Evolutionary conservation across 2,329 filamentous ascomycete genomes (phyloP), one percentile per base, ranked within the genome.

Genomic region (Colletotrichum melonis): DNA sequence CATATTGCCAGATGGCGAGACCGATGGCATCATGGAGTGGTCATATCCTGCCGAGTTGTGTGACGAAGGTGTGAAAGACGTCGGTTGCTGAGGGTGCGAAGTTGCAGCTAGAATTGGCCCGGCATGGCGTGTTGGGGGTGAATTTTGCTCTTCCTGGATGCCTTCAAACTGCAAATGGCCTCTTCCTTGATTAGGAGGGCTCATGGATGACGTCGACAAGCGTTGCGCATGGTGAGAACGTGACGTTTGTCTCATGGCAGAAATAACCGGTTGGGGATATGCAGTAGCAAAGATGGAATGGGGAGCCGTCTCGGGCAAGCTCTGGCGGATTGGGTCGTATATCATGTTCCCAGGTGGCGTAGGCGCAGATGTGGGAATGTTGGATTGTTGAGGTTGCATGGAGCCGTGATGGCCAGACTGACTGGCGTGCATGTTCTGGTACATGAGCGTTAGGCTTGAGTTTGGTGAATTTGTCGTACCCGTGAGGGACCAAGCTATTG

Each of bases 391-490:
- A 7, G 32, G 59, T n/a, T 69, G 68, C n/a, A 64, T n/a, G 6
- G 56, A 55, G 1, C 6, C 24, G 6, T 67, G 67, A n/a, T 75
- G 68, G 24, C 35, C 49, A 19, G 64, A 26, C 14, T 76, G 75
- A 77, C 78, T 78, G 28, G 52, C 77, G 69, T 26, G 84, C 83
- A 69, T 87, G 76, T 89, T 91, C 73, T 94, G 92, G 79, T 95
- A 97, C 79, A 97, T 90, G 69, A 96, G 88, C 1, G 94, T 95
- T 5, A 97, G 85, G 78, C 94, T 97, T 0, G 94, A 95, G 75
- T 92, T 95, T 1, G 94, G 93, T 4, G 94, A 97, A 78, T 97
- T 95, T 67, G 94, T 95, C 1, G 93, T 96, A 16, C 95, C 95
- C 0, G 95, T 95, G n/a, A 97, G 84, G 8, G 94, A 95, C 93